Base-by-base conservation (phyloP, 305 asterid species). In the Fraxinus albicans region DNA sequence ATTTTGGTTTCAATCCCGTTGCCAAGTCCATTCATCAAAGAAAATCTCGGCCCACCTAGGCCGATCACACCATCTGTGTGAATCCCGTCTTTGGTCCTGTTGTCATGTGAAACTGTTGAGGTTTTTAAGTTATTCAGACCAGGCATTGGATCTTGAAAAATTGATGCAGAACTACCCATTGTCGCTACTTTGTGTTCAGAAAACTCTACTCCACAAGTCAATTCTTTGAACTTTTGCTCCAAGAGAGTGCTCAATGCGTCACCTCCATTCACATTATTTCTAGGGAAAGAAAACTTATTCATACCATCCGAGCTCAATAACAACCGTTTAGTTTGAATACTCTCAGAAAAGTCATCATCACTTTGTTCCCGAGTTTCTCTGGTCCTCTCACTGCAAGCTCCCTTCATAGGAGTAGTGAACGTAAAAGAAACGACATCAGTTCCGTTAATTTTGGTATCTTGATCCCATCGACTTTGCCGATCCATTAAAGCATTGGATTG, bases 361-460 rank as follows among this genome's bases (percentile, higher is more conserved):
- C 84, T 80, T 78, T 85, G 89, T 77, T 83, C 93, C 72, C 80
- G 78, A 42, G 58, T 84, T 85, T 86, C 94, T 36, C 87, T 80
- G 63, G 85, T 80, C 79, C 84, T 81, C 78, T 83, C 84, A 47
- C 90, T 75, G 69, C 78, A 84, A n/a, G 83, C 78, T 77, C 83
- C 84, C 21, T 91, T 65, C 92, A 96, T 84, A n/a, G 98, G 97
- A 88, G 99, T 87, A 63, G 88, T 93, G 90, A 95, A 96, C 38
- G 99, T 93, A 87, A 96, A 96, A 44, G 99, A 96, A 87, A 96
- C 79, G 55, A 93, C 95, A 69, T 92, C 98, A 36, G 89, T 82
- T 84, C 94, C 94, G 4, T 82, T 81, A 35, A 83, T 87, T 85
- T 88, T 88, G 85, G 84, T 82, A 27, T 90, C 86, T 80, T 88